Evolutionary conservation across 1,284 basidiomycete species (phyloP).

Genomic region (Ganoderma multipileum): DNA sequence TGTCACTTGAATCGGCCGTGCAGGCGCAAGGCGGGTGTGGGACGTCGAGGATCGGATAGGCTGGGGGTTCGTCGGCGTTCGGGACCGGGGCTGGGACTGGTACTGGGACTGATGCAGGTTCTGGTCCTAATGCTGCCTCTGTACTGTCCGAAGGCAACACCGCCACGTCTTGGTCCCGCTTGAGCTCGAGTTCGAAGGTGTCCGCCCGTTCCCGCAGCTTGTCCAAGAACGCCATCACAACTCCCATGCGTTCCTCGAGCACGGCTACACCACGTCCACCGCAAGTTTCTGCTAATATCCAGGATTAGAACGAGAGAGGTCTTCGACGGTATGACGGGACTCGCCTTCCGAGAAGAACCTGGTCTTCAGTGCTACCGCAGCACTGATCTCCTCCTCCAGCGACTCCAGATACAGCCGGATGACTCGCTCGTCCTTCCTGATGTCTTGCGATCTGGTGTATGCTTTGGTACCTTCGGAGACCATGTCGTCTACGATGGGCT

Average conservation of each 20-base stretch:
- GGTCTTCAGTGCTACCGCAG: not conserved
- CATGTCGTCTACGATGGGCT: not conserved
- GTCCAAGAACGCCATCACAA: not conserved
- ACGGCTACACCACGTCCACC: no score
- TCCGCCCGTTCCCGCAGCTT: not conserved
- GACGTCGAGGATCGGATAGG: not conserved
- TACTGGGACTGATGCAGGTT: not conserved
- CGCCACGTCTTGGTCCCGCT: not conserved
- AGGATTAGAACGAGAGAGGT: not conserved
- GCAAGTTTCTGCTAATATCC: not conserved
- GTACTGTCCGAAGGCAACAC: not conserved
- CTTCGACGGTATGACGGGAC: not conserved
- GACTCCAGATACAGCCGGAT: constrained; percentile 1
- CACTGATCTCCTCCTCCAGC: not conserved
- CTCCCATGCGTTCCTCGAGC: not conserved
- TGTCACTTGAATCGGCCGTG: not conserved
- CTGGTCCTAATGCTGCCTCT: no score
- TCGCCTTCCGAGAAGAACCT: not conserved
- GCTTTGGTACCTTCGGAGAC: not conserved
- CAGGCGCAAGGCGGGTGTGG: constrained; percentile 2
- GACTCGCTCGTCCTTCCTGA: constrained; percentile 1
- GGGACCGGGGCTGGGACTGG: not conserved
- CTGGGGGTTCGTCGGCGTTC: not conserved
- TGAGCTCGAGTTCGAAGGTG: not conserved
- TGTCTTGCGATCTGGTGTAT: not conserved